phyloP scores from a whole-genome alignment of 2,329 filamentous ascomycete genomes.

The Xylaria sp. region DNA sequence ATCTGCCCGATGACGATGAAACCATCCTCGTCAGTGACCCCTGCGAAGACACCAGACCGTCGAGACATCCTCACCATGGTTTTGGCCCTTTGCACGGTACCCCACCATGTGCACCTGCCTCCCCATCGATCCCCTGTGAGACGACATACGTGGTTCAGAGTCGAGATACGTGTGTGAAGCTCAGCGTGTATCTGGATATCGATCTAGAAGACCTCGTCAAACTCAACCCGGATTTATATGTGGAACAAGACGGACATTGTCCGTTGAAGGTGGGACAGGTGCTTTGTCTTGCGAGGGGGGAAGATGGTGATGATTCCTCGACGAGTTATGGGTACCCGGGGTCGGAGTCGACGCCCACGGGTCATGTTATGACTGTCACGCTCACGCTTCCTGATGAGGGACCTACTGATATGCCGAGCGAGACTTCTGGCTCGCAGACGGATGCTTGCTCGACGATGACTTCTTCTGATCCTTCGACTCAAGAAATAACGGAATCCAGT shows the following conservation, averaged over 20 bases:
- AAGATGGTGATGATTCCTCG: background rate
- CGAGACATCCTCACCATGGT: background rate
- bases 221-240: background rate
- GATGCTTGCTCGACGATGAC: too few relatives aligned
- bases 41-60: background rate
- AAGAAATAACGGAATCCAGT: too few relatives aligned
- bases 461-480: too few relatives aligned
- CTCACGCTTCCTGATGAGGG: too few relatives aligned
- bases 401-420: too few relatives aligned
- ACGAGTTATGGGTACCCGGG: background rate
- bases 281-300: background rate
- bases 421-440: too few relatives aligned
- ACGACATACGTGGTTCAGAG: background rate
- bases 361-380: too few relatives aligned
- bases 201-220: background rate
- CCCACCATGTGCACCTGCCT: background rate
- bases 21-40: background rate
- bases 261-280: background rate
- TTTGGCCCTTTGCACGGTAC: too few relatives aligned
- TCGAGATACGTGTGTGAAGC: background rate
- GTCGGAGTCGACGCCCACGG: background rate
- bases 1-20: background rate
- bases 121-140: background rate
- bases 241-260: conserved; percentile 2
- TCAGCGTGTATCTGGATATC: background rate